phyloP scores from a whole-genome alignment of 2,329 filamentous ascomycete species.

The Dactylella cylindrospora region DNA sequence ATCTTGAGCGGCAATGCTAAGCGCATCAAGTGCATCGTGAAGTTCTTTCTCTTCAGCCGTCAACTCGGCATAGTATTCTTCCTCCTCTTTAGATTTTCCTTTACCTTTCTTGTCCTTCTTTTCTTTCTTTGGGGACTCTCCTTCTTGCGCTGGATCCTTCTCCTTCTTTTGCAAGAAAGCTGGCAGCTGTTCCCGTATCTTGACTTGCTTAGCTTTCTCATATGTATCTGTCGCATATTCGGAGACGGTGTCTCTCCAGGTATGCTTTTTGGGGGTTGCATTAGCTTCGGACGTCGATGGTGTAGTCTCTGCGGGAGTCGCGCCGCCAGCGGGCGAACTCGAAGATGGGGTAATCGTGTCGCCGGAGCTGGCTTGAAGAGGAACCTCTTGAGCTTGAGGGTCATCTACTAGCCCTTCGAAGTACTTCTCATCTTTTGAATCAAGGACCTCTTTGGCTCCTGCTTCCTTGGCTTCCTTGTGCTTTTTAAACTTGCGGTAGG shows the following conservation, averaged over 20 bases:
- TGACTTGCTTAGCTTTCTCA: slow-evolving; percentile 36
- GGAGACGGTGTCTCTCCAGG: slow-evolving; percentile 26
- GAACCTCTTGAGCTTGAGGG: slow-evolving; percentile 18
- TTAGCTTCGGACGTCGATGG: slow-evolving; percentile 14
- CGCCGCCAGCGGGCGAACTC: slow-evolving; percentile 31
- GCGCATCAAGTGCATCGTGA: slow-evolving; percentile 73
- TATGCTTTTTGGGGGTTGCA: slow-evolving; percentile 26
- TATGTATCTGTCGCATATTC: slow-evolving; percentile 18
- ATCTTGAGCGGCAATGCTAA: slow-evolving; percentile 81
- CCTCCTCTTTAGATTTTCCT: slow-evolving; percentile 11
- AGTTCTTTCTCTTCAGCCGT: slow-evolving; percentile 68
- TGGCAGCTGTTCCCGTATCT: slow-evolving; percentile 40
- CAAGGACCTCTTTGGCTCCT: slow-evolving; percentile 39
- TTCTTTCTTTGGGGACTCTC: slow-evolving; percentile 49
- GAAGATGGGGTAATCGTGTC: slow-evolving; percentile 21
- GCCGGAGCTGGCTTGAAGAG: slow-evolving; percentile 7
- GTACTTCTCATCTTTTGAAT: slow-evolving; percentile 39
- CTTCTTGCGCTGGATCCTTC: slow-evolving; percentile 1
- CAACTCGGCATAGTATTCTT: slow-evolving; percentile 28
- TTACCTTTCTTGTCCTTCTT: slow-evolving; percentile 49
- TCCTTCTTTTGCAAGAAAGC: slow-evolving; percentile 44
- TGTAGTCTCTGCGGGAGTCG: slow-evolving; percentile 39
- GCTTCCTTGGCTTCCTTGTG: slow-evolving; percentile 57
- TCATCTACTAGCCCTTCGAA: slow-evolving; percentile 32
- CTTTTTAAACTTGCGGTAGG: slow-evolving; percentile 66